phyloP scores from a whole-genome alignment of 1,139 yeast species.

The Protomyces inundatus region DNA sequence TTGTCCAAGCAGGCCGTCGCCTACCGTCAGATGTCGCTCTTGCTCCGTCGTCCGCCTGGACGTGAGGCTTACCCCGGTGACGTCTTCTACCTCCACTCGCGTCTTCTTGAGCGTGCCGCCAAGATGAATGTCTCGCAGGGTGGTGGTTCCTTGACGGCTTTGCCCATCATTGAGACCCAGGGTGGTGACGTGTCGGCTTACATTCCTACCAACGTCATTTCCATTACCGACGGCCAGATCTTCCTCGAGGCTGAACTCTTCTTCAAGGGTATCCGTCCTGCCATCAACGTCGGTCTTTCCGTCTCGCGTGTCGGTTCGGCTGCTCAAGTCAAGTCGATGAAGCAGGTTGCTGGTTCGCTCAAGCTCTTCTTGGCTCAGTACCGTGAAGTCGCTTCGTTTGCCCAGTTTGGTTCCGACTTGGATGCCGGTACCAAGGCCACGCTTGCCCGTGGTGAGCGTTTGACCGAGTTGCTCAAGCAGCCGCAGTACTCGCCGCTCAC shows the following conservation, averaged over 20 bases:
- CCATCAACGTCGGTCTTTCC: conserved; percentile 99
- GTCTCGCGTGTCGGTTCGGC: conserved; percentile 99
- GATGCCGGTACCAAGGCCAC: conserved; percentile 99
- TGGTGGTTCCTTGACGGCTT: conserved; percentile 92
- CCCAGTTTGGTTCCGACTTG: conserved; percentile 99
- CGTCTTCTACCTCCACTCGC: conserved; percentile 93
- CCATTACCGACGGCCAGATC: conserved; percentile 96
- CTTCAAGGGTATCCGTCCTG: conserved; percentile 99
- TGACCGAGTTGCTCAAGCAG: conserved; percentile 97
- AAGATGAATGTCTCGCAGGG: conserved; percentile 88
- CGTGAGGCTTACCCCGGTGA: conserved; percentile 98
- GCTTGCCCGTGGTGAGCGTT: conserved; percentile 99
- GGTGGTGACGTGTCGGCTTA: conserved; percentile 99
- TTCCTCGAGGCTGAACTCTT: conserved; percentile 99
- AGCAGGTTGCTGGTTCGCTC: conserved; percentile 99
- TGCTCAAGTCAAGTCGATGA: conserved; percentile 99
- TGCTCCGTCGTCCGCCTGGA: conserved; percentile 96
- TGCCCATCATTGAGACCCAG: conserved; percentile 95
- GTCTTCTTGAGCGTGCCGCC: conserved; percentile 95
- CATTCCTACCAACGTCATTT: conserved; percentile 91
- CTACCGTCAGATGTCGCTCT: conserved; percentile 97
- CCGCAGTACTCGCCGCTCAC: conserved; percentile 94
- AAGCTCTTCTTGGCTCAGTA: conserved; percentile 99
- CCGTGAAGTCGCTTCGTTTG: conserved; percentile 99
- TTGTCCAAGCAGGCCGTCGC: conserved; percentile 99